Percentiles rank a stretch among this genome's conserved stretches.
phyloP scores from a whole-genome alignment of 257 asterid genomes.

The Thymus mandschuricus region DNA sequence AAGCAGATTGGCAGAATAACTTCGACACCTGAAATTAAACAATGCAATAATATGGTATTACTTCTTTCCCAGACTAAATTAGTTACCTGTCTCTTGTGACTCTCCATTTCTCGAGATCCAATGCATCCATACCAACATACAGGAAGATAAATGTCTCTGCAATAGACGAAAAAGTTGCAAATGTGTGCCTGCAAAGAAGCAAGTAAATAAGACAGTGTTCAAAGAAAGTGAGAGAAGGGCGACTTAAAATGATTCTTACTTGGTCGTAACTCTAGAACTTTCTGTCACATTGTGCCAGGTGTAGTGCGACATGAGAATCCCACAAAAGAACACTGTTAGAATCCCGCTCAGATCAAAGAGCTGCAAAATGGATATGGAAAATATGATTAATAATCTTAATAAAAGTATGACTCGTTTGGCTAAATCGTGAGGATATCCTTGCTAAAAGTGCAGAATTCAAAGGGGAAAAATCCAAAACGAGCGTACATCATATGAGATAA shows the following conservation, averaged over 20 bases:
- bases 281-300: constrained; percentile 73
- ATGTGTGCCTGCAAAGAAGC: constrained; percentile 59
- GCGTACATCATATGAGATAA: no score
- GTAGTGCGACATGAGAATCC: constrained; percentile 85
- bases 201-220: constrained; percentile 7
- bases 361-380: constrained; percentile 40
- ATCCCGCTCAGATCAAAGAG: constrained; percentile 71
- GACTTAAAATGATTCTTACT: constrained; percentile 37
- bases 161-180: constrained; percentile 67
- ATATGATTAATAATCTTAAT: constrained; percentile 20
- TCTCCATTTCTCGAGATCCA: constrained; percentile 79
- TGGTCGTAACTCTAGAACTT: constrained; percentile 69
- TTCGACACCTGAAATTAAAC: no score
- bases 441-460: background rate
- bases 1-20: no score
- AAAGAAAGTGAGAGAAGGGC: background rate
- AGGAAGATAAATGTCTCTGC: constrained; percentile 79
- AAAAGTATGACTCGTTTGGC: background rate
- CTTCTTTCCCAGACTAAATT: background rate
- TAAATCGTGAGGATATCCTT: background rate
- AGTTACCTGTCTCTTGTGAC: constrained; percentile 52
- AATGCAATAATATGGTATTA: no score
- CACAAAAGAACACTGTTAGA: constrained; percentile 82
- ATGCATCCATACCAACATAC: constrained; percentile 91
- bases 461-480: background rate